A percentile compares a stretch with the other conserved stretches of the same genome.
Conservation (phyloP, 257 asterid species). For the Gentiana macrophylla region DNA sequence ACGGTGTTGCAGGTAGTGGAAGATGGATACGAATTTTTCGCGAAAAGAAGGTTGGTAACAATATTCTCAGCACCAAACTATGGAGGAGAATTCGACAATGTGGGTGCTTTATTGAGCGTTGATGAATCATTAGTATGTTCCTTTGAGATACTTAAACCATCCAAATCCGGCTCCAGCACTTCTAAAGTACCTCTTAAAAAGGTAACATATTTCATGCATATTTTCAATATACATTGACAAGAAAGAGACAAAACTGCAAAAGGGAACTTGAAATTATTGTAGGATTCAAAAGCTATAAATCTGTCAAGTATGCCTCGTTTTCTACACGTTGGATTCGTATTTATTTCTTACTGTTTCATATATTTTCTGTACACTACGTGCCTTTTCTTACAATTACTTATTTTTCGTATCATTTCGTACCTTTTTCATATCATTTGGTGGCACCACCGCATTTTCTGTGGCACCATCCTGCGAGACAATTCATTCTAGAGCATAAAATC, state of each 20-base stretch:
- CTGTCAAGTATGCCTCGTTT: too few relatives aligned
- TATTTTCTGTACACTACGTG: background rate
- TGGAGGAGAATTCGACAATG: constrained; percentile 77
- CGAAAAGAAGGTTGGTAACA: constrained; percentile 57
- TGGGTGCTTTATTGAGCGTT: constrained; percentile 65
- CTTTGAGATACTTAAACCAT: constrained; percentile 64
- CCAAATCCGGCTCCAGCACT: constrained; percentile 15
- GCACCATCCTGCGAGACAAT: too few relatives aligned
- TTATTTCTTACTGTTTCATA: background rate
- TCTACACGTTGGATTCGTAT: too few relatives aligned
- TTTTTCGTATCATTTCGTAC: too few relatives aligned
- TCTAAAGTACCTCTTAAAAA: constrained; percentile 44
- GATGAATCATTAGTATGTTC: constrained; percentile 62
- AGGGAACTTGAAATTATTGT: too few relatives aligned
- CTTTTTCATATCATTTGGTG: too few relatives aligned
- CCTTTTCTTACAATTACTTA: too few relatives aligned
- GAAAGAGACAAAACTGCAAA: background rate
- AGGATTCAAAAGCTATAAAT: too few relatives aligned
- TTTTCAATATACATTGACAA: background rate
- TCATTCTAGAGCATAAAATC: too few relatives aligned
- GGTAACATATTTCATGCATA: constrained; percentile 19
- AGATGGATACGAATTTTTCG: constrained; percentile 86
- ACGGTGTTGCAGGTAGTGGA: constrained; percentile 52
- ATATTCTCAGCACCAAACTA: constrained; percentile 74
- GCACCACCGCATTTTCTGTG: too few relatives aligned